phyloP scores from a whole-genome alignment of 805 yeast species.

The Lipomyces yamanashiensis region DNA sequence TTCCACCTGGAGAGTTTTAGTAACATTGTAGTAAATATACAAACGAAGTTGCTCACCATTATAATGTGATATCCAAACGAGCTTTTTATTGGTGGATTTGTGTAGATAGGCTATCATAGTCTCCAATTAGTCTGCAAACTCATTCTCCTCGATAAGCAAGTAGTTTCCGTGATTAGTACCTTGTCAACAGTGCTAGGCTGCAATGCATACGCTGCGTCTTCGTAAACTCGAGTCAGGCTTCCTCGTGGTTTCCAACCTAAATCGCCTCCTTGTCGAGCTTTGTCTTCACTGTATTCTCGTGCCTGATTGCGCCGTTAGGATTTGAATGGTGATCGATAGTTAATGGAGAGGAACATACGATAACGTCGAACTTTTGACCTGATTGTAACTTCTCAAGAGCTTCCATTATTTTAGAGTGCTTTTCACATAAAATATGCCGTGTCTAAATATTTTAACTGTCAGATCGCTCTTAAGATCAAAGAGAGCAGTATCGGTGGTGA shows the following conservation, averaged over 20 bases:
- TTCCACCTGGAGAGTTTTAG: conserved; percentile 16
- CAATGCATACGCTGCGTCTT: conserved; percentile 37
- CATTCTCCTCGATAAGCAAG: neutral
- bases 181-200: conserved; percentile 34
- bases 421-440: conserved; percentile 36
- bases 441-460: conserved; percentile 10
- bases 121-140: neutral
- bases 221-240: conserved; percentile 33
- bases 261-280: conserved; percentile 38
- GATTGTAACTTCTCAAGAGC: conserved; percentile 31
- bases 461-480: neutral
- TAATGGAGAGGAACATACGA: conserved; percentile 15
- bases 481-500: neutral
- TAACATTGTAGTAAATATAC: neutral
- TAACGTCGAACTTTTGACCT: conserved; percentile 34
- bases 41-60: conserved; percentile 18
- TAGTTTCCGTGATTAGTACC: neutral
- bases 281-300: conserved; percentile 35
- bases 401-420: conserved; percentile 32
- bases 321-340: neutral
- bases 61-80: conserved; percentile 37
- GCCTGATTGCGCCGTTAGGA: conserved; percentile 16
- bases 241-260: conserved; percentile 38
- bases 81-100: conserved; percentile 31
- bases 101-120: conserved; percentile 27